Conservation (phyloP, 176 grass and related monocot species). For the Triticum monococcum region DNA sequence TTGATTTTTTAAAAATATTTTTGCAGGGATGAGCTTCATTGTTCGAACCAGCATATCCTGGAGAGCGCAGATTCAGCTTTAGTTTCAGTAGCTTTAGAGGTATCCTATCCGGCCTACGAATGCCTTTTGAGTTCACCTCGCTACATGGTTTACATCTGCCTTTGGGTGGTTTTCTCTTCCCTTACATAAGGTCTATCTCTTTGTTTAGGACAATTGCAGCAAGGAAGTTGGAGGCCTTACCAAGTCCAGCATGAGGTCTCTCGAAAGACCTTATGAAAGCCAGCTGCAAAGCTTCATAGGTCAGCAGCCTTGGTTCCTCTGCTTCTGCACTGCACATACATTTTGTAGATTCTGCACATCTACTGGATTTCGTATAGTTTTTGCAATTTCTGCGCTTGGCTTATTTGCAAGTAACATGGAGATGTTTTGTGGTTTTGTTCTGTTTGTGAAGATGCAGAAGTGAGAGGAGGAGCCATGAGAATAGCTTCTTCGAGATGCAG, state of each 20-base stretch:
- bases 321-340: not conserved
- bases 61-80: slow-evolving; percentile 47
- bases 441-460: slow-evolving; percentile 41
- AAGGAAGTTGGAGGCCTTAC: slow-evolving; percentile 29
- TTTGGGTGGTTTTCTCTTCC: not conserved
- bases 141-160: not conserved
- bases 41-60: slow-evolving; percentile 37
- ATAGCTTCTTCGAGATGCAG: slow-evolving; percentile 31
- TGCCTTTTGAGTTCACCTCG: not conserved
- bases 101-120: not conserved
- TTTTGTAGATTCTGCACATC: slow-evolving; percentile 12
- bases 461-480: slow-evolving; percentile 17
- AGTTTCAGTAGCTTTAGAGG: slow-evolving; percentile 47
- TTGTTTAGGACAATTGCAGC: slow-evolving; percentile 37
- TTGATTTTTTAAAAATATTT: slow-evolving; percentile 20
- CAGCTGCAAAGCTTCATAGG: slow-evolving; percentile 51
- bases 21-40: slow-evolving; percentile 46
- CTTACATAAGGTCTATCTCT: slow-evolving; percentile 5
- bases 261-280: slow-evolving; percentile 59
- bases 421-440: slow-evolving; percentile 22
- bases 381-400: not conserved
- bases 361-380: not conserved
- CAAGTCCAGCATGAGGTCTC: slow-evolving; percentile 28
- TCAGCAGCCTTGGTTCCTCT: slow-evolving; percentile 34
- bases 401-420: slow-evolving; percentile 11